These are phyloP conservation scores for Draba incana DNA, from an alignment of 345 rosid species.

Conservation along the genomic window DNA sequence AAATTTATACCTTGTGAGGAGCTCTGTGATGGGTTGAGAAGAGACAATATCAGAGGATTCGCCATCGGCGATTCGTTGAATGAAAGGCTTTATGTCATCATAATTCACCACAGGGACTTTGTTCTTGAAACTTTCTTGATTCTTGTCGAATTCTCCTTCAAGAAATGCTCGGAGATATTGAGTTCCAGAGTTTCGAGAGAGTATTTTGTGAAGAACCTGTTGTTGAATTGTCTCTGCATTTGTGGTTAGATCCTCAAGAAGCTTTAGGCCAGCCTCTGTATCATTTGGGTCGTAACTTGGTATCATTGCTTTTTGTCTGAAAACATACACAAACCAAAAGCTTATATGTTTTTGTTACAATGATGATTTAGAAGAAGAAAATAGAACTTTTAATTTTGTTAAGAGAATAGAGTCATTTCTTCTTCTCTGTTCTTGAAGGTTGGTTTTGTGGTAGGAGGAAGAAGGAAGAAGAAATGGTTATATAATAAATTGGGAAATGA, in stretches of 20 bases:
- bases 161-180: slow-evolving; percentile 67
- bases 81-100: slow-evolving; percentile 70
- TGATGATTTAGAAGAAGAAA: slow-evolving; percentile 18
- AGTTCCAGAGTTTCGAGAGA: slow-evolving; percentile 57
- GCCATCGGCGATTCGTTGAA: slow-evolving; percentile 80
- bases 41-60: slow-evolving; percentile 71
- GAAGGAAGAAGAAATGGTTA: slow-evolving; percentile 50
- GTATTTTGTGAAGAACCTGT: slow-evolving; percentile 61
- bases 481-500: slow-evolving; percentile 57
- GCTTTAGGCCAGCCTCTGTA: slow-evolving; percentile 66
- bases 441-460: slow-evolving; percentile 44
- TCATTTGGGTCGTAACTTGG: slow-evolving; percentile 74
- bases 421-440: slow-evolving; percentile 33
- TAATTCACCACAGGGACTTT: slow-evolving; percentile 82
- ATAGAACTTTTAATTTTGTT: slow-evolving; percentile 2
- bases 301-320: slow-evolving; percentile 54
- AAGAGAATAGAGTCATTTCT: slow-evolving; percentile 16
- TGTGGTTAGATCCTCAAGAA: slow-evolving; percentile 73
- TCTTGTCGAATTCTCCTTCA: slow-evolving; percentile 49
- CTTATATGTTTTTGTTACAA: slow-evolving; percentile 32
- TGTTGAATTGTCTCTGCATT: slow-evolving; percentile 64
- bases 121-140: slow-evolving; percentile 54
- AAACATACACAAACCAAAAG: slow-evolving; percentile 30
- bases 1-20: slow-evolving; percentile 72
- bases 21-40: slow-evolving; percentile 75